A percentile compares a stretch with the other conserved stretches of the same genome.
Conservation (phyloP, 441 rosid species). For the Manihot esculenta region DNA sequence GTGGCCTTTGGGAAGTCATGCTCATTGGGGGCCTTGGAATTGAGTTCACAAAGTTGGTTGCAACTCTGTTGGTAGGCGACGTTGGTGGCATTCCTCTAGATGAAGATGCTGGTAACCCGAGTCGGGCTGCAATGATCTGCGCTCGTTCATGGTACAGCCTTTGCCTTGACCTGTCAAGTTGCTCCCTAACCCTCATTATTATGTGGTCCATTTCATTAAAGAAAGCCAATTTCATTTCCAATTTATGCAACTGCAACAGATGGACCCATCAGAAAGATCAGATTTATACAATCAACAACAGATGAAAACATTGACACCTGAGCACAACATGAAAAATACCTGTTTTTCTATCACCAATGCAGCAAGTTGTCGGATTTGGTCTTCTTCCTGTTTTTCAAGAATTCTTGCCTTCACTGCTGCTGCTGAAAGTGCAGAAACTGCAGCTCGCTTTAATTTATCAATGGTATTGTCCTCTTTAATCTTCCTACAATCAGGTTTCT, state of each 20-base stretch:
- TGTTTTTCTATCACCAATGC: slow-evolving; percentile 80
- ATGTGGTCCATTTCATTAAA: slow-evolving; percentile 75
- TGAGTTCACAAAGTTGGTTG: slow-evolving; percentile 55
- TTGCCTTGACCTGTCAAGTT: slow-evolving; percentile 84
- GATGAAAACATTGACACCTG: not conserved
- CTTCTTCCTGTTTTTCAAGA: slow-evolving; percentile 86
- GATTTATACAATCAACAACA: slow-evolving; percentile 4
- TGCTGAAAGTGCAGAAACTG: slow-evolving; percentile 78
- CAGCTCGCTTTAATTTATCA: slow-evolving; percentile 71
- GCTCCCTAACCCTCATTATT: slow-evolving; percentile 75
- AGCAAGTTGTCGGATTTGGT: slow-evolving; percentile 74
- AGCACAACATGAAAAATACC: slow-evolving; percentile 38
- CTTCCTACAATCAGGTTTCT: slow-evolving; percentile 42
- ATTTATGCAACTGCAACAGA: slow-evolving; percentile 68
- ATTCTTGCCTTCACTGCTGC: slow-evolving; percentile 95
- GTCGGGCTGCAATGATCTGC: slow-evolving; percentile 89
- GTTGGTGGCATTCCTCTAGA: slow-evolving; percentile 59
- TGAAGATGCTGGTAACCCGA: slow-evolving; percentile 63
- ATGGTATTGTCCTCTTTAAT: slow-evolving; percentile 45
- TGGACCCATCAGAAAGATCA: slow-evolving; percentile 10
- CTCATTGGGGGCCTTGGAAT: slow-evolving; percentile 68
- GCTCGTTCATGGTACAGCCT: slow-evolving; percentile 85
- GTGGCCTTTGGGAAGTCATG: slow-evolving; percentile 62
- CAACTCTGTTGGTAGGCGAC: slow-evolving; percentile 66
- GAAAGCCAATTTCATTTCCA: slow-evolving; percentile 76